Conservation (phyloP, 2,329 filamentous ascomycete genomes). For the Thielaviopsis populi region DNA sequence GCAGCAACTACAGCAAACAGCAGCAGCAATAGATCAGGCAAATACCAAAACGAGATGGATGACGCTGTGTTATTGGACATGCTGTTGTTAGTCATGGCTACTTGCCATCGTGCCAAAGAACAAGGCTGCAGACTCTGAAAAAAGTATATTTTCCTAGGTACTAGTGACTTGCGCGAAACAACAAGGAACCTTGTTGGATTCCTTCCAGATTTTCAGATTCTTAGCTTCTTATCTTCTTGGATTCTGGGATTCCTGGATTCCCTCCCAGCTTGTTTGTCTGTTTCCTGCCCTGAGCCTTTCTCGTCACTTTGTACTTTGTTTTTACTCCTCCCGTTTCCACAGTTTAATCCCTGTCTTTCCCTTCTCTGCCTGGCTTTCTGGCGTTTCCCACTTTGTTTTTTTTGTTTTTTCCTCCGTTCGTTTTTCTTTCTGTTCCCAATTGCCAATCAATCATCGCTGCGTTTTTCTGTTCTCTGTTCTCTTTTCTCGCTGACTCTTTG, state of each 20-base stretch:
- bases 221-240: neutral
- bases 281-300: neutral
- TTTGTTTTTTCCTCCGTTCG: neutral
- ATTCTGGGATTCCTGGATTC: too few relatives aligned
- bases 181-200: neutral
- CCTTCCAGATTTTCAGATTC: neutral
- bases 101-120: too few relatives aligned
- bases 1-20: too few relatives aligned
- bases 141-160: neutral
- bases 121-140: neutral
- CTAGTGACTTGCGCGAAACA: neutral
- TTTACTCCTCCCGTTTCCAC: constrained; percentile 9
- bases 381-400: neutral
- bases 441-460: neutral
- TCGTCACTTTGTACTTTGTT: neutral
- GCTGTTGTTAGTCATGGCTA: neutral
- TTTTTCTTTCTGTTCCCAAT: neutral
- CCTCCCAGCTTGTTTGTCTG: too few relatives aligned
- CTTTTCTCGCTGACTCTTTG: neutral
- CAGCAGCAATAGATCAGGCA: neutral
- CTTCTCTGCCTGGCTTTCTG: neutral
- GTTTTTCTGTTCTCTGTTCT: constrained; percentile 3
- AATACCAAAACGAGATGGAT: neutral
- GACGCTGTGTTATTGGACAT: neutral
- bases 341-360: constrained; percentile 3